Evolutionary conservation across 371 early-diverging fungal genomes (phyloP).

Genomic region (Apophysomyces elegans): DNA sequence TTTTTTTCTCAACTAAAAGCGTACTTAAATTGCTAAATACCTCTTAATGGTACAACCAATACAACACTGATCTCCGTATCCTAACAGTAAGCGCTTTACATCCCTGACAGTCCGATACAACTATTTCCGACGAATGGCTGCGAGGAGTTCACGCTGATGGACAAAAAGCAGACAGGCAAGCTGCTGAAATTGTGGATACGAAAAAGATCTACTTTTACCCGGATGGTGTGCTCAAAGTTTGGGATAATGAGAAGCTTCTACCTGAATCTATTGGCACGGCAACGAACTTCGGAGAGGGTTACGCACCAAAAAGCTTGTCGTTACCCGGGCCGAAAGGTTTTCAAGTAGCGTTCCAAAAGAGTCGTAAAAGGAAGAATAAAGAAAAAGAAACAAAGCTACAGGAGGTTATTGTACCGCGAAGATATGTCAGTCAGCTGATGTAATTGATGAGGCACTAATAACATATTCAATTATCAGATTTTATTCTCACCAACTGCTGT

Average conservation of each 20-base stretch:
- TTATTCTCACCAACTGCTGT: not conserved
- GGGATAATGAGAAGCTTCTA: not conserved
- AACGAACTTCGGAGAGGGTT: not conserved
- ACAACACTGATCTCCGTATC: no score
- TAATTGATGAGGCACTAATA: not conserved
- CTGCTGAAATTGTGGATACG: not conserved
- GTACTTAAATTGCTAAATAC: no score
- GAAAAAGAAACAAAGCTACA: not conserved
- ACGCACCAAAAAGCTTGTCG: not conserved
- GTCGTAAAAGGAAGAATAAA: not conserved
- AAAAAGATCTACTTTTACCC: not conserved
- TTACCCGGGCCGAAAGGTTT: not conserved
- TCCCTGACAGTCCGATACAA: not conserved
- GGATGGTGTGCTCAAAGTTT: not conserved
- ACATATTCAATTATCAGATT: not conserved
- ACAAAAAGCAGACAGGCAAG: not conserved
- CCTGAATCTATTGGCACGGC: not conserved
- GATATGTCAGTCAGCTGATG: not conserved
- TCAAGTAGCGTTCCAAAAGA: not conserved
- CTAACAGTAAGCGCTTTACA: no score
- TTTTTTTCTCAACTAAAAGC: no score
- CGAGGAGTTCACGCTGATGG: not conserved
- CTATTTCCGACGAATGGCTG: not conserved
- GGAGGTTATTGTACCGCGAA: not conserved
- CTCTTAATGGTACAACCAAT: no score